phyloP scores from a whole-genome alignment of 495 filamentous ascomycete species.

The Aspergillus coremiiformis region DNA sequence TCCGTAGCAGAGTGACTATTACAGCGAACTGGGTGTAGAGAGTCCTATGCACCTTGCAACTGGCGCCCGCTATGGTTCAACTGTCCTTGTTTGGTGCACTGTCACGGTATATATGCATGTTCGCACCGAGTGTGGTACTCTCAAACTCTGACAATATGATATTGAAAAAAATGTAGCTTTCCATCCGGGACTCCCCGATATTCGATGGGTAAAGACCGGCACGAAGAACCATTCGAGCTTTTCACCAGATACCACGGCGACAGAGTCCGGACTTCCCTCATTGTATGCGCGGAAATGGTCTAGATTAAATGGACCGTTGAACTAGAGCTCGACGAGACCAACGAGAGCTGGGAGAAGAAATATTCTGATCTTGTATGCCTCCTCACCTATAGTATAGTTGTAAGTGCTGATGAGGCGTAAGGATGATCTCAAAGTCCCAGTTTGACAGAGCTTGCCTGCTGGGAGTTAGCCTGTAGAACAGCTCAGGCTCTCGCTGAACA shows the following conservation, averaged over 20 bases:
- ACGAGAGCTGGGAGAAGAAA: slow-evolving; percentile 54
- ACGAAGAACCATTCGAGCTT: slow-evolving; percentile 50
- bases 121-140: neutral
- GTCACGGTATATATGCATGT: slow-evolving; percentile 30
- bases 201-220: slow-evolving; percentile 51
- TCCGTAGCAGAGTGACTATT: slow-evolving; percentile 53
- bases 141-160: neutral
- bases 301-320: slow-evolving; percentile 54
- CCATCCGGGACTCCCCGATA: slow-evolving; percentile 56
- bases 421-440: slow-evolving; percentile 49
- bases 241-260: slow-evolving; percentile 57
- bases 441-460: slow-evolving; percentile 54
- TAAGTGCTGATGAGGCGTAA: slow-evolving; percentile 12
- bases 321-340: slow-evolving; percentile 47
- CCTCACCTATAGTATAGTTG: neutral
- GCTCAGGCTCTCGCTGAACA: slow-evolving; percentile 46
- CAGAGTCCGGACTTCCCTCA: slow-evolving; percentile 43
- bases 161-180: slow-evolving; percentile 23
- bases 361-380: slow-evolving; percentile 47
- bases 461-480: slow-evolving; percentile 46
- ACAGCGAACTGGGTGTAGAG: slow-evolving; percentile 56
- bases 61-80: slow-evolving; percentile 30
- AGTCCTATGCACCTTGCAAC: slow-evolving; percentile 54
- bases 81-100: slow-evolving; percentile 32
- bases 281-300: slow-evolving; percentile 53